These are phyloP conservation scores for Phytophthora nicotianae DNA, from an alignment of 352 stramenopile genomes.

Conservation along the genomic window DNA sequence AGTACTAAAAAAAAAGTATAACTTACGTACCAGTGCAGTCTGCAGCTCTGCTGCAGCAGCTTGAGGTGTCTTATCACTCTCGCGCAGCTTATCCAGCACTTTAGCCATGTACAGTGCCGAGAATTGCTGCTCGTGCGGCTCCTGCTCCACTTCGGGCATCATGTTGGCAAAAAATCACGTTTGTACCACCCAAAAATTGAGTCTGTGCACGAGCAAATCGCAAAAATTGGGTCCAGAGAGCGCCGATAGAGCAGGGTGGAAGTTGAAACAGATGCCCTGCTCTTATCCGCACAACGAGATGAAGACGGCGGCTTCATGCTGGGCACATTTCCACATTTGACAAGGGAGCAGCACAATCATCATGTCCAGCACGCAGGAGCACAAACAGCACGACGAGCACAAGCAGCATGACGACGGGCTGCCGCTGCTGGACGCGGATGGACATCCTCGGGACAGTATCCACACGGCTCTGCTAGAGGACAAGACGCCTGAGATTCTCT, in stretches of 20 bases:
- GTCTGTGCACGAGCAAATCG: not conserved
- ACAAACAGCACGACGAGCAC: not conserved
- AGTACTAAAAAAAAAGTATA: constrained; percentile 27
- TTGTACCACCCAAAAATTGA: constrained; percentile 9
- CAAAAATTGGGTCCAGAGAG: constrained; percentile 18
- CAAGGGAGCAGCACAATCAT: not conserved
- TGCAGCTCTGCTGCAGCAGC: constrained; percentile 32
- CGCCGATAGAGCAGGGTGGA: not conserved
- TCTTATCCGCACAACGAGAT: constrained; percentile 24
- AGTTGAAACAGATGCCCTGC: constrained; percentile 16
- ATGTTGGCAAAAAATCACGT: not conserved
- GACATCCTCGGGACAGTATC: constrained; percentile 14
- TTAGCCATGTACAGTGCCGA: constrained; percentile 53
- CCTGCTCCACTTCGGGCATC: not conserved
- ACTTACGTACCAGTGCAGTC: constrained; percentile 29
- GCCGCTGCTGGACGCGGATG: constrained; percentile 21
- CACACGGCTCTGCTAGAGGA: constrained; percentile 34
- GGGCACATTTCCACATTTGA: constrained; percentile 32
- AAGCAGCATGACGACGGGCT: constrained; percentile 18
- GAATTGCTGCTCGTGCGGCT: constrained; percentile 35
- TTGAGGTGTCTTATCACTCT: constrained; percentile 31
- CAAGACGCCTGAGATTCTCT: constrained; percentile 39
- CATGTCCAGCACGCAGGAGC: constrained; percentile 13
- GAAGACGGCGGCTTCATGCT: constrained; percentile 5
- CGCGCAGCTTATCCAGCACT: constrained; percentile 31